A percentile compares a stretch with the other conserved stretches of the same genome.
phyloP scores from a whole-genome alignment of 805 yeast genomes.

The Scheffersomyces spartinae region DNA sequence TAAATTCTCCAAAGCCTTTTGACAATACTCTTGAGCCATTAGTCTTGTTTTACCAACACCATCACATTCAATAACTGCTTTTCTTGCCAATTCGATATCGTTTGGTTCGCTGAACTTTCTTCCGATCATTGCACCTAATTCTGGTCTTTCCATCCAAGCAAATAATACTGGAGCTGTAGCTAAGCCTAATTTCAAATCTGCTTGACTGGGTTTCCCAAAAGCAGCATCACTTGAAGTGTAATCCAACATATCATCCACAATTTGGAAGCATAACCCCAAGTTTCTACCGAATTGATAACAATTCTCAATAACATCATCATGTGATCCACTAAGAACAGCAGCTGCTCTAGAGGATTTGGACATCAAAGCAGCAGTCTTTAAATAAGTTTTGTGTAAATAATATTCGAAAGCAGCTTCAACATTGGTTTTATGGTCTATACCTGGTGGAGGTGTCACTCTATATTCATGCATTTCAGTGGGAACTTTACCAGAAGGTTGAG shows the following conservation, averaged over 20 bases:
- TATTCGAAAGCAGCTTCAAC: constrained; percentile 91
- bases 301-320: constrained; percentile 63
- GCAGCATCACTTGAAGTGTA: constrained; percentile 79
- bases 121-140: constrained; percentile 70
- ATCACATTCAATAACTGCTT: constrained; percentile 54
- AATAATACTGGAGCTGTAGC: constrained; percentile 95
- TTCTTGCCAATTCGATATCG: constrained; percentile 74
- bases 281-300: constrained; percentile 89
- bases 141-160: constrained; percentile 88
- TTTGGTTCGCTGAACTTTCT: constrained; percentile 75
- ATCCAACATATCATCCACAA: constrained; percentile 93
- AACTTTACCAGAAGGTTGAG: constrained; percentile 50
- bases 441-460: constrained; percentile 25
- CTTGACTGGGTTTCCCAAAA: constrained; percentile 92
- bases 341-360: constrained; percentile 90
- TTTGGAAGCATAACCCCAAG: constrained; percentile 89
- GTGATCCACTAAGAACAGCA: constrained; percentile 83
- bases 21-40: constrained; percentile 71
- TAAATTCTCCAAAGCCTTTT: constrained; percentile 61
- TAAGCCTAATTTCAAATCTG: constrained; percentile 84
- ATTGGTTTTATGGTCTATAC: constrained; percentile 52
- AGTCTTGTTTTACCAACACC: constrained; percentile 70
- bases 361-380: constrained; percentile 90
- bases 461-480: constrained; percentile 52
- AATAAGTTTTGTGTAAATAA: constrained; percentile 87